Conservation (phyloP, 2,329 filamentous ascomycete species). For the Talaromyces sp. region DNA sequence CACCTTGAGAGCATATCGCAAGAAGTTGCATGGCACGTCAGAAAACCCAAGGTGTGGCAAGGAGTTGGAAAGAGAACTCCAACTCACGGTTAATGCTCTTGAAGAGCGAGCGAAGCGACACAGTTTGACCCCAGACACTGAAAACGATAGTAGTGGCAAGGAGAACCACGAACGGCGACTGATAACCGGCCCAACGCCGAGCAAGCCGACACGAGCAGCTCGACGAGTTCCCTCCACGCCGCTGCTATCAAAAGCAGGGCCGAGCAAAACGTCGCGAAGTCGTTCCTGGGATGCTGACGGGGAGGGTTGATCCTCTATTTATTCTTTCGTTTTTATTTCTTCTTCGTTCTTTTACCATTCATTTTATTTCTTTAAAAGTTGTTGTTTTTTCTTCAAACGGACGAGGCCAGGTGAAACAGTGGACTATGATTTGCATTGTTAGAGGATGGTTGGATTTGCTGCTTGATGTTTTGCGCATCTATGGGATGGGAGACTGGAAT, state of each 20-base stretch:
- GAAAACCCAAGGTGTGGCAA: conserved; percentile 46
- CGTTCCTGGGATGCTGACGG: conserved; percentile 29
- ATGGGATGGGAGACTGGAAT: not conserved
- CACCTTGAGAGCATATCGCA: conserved; percentile 54
- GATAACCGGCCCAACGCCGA: conserved; percentile 11
- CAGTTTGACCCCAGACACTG: conserved; percentile 28
- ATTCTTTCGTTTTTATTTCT: not conserved
- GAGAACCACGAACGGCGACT: conserved; percentile 23
- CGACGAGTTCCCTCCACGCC: conserved; percentile 34
- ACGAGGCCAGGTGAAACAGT: not conserved
- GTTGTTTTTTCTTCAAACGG: not conserved
- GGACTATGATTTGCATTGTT: not conserved
- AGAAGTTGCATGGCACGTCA: conserved; percentile 48
- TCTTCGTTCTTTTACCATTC: not conserved
- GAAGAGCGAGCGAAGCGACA: conserved; percentile 24
- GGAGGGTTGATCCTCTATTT: conserved; percentile 3
- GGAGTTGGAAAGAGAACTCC: conserved; percentile 56
- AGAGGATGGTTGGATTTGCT: not conserved
- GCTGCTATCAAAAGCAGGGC: conserved; percentile 17
- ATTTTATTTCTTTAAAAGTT: not conserved
- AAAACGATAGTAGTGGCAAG: conserved; percentile 35
- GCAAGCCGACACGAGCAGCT: conserved; percentile 22
- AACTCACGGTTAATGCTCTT: conserved; percentile 34
- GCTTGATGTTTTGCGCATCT: not conserved
- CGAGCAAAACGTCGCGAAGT: conserved; percentile 22